Evolutionary conservation across 2,329 filamentous ascomycete species (phyloP).

Genomic region (Curvularia spicifera): DNA sequence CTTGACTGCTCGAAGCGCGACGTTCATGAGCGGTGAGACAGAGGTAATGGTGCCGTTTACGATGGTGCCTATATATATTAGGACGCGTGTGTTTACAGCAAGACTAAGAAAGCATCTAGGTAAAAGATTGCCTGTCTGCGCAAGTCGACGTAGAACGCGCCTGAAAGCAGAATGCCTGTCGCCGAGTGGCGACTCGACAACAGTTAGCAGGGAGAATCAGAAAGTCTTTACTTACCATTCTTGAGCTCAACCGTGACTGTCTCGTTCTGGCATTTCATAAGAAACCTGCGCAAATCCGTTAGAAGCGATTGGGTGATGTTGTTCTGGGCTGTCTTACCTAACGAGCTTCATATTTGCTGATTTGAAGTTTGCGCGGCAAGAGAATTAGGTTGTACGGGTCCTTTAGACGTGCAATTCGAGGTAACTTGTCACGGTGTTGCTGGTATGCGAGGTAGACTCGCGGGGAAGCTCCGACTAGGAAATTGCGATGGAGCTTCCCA

Average conservation of each 20-base stretch:
- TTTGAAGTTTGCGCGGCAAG: constrained; percentile 2
- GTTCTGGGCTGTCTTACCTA: constrained; percentile 29
- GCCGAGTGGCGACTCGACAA: neutral
- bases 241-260: constrained; percentile 98
- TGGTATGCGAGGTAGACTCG: constrained; percentile 25
- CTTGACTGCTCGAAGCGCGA: constrained; percentile 91
- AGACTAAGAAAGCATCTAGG: neutral
- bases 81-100: neutral
- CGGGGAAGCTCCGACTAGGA: constrained; percentile 32
- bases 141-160: constrained; percentile 3
- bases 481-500: constrained; percentile 32
- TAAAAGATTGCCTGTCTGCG: constrained; percentile 8
- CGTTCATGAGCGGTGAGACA: constrained; percentile 98
- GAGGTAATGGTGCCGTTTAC: constrained; percentile 96
- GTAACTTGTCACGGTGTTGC: constrained; percentile 16
- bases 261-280: constrained; percentile 99
- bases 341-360: constrained; percentile 46
- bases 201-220: constrained; percentile 1
- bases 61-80: constrained; percentile 73
- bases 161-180: neutral
- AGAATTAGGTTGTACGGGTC: neutral
- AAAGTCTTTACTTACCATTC: constrained; percentile 71
- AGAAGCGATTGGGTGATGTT: constrained; percentile 18
- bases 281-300: constrained; percentile 68
- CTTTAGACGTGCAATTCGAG: neutral